These are phyloP conservation scores for Pseudoscleropodium purum DNA, from an alignment of 225 moss, liverwort and hornwort species.

Conservation along the genomic window DNA sequence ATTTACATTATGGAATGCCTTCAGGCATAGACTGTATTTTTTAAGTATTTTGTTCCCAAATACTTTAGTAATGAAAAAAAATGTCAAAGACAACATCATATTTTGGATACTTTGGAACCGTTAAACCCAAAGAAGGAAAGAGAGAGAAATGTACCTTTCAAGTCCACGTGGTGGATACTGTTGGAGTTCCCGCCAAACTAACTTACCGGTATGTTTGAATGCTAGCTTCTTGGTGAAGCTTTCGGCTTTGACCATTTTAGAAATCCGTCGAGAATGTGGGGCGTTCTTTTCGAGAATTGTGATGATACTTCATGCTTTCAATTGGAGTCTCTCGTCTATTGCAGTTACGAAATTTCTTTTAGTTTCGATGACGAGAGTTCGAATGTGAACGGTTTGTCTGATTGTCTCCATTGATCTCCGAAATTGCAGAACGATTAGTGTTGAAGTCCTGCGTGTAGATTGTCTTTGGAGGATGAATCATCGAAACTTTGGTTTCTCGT, in stretches of 20 bases:
- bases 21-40: fast-evolving
- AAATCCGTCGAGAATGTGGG: not conserved
- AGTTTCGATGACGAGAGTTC: not conserved
- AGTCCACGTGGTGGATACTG: not conserved
- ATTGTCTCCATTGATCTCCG: not conserved
- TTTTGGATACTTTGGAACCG: not conserved
- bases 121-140: not conserved
- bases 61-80: not conserved
- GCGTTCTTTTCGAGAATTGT: not conserved
- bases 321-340: not conserved
- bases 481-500: not conserved
- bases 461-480: not conserved
- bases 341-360: not conserved
- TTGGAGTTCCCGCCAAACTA: not conserved
- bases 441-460: not conserved
- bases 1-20: fast-evolving
- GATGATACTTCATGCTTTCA: not conserved
- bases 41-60: fast-evolving
- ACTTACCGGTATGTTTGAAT: constrained; percentile 2
- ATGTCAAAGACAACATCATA: not conserved
- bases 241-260: not conserved
- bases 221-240: constrained; percentile 17
- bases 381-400: not conserved
- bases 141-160: not conserved
- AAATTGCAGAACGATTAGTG: not conserved